Evolutionary conservation across 768 basidiomycete genomes (phyloP).

Genomic region (Trametes cingulata): DNA sequence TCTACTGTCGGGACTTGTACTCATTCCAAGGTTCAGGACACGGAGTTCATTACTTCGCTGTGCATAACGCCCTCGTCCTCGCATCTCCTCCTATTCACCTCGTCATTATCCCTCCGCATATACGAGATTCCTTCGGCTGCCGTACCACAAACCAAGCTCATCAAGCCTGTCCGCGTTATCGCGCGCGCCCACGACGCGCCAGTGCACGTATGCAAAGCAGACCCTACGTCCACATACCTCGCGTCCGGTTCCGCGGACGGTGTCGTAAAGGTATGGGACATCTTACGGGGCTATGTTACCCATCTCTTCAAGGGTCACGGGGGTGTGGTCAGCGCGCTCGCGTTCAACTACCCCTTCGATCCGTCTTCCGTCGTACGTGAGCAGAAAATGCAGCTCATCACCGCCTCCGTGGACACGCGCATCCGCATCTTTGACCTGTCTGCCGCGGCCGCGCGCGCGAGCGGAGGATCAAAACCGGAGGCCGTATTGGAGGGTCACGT

Average conservation of each 20-base stretch:
- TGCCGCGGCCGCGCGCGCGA: constrained; percentile 56
- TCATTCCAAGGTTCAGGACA: constrained; percentile 55
- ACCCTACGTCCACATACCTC: constrained; percentile 85
- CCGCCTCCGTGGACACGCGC: constrained; percentile 88
- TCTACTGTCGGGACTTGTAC: not conserved
- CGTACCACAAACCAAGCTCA: constrained; percentile 43
- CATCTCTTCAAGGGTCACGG: constrained; percentile 97
- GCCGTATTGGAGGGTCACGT: constrained; percentile 94
- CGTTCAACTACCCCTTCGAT: constrained; percentile 78
- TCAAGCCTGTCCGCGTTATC: constrained; percentile 74
- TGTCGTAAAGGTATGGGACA: constrained; percentile 96
- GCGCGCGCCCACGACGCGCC: constrained; percentile 91
- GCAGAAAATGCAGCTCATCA: constrained; percentile 76
- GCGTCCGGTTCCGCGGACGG: constrained; percentile 98
- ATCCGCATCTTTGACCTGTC: constrained; percentile 91
- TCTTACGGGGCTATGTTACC: constrained; percentile 82
- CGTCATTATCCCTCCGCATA: constrained; percentile 77
- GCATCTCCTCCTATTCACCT: constrained; percentile 78
- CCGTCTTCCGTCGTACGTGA: constrained; percentile 45
- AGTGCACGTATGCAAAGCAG: constrained; percentile 83
- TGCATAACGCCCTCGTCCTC: constrained; percentile 76
- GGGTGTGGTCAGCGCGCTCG: constrained; percentile 91
- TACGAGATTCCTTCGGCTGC: constrained; percentile 70
- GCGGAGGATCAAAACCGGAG: constrained; percentile 61
- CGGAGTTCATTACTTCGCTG: constrained; percentile 80